These are phyloP conservation scores for Fusarium mexicanum DNA, from an alignment of 2,329 filamentous ascomycete species.

Conservation along the genomic window DNA sequence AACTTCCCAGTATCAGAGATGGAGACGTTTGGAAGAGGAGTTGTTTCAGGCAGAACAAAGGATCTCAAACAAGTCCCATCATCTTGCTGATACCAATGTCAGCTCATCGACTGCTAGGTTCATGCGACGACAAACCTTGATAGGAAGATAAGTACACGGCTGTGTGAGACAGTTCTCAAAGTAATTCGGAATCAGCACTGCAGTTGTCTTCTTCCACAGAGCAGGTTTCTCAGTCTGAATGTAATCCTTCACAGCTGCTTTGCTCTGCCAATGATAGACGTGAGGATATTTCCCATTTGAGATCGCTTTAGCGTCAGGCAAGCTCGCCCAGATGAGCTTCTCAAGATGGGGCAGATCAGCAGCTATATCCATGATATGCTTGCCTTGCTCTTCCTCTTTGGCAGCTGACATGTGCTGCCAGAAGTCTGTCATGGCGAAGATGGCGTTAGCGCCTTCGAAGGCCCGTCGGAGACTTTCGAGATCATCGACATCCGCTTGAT, in stretches of 20 bases:
- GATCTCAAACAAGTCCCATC: constrained; percentile 5
- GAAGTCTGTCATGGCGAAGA: constrained; percentile 13
- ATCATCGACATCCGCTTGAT: neutral
- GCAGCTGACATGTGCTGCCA: constrained; percentile 6
- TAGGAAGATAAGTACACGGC: neutral
- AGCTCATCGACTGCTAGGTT: rapidly evolving
- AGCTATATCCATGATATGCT: neutral
- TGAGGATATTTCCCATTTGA: neutral
- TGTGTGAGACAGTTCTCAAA: constrained; percentile 2
- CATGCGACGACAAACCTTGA: neutral
- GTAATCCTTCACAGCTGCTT: neutral
- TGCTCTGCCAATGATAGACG: constrained; percentile 7
- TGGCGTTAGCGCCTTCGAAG: neutral
- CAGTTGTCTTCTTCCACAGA: constrained; percentile 1
- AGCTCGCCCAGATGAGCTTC: neutral
- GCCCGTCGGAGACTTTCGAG: neutral
- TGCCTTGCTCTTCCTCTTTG: neutral
- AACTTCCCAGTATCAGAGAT: neutral
- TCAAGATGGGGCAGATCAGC: neutral
- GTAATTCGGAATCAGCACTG: constrained; percentile 1
- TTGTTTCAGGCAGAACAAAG: neutral
- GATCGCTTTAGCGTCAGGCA: neutral
- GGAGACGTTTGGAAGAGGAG: neutral
- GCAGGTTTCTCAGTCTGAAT: neutral
- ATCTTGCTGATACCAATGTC: neutral